These are phyloP conservation scores for Eimeria sp. DNA, from an alignment of 169 alveolate species.

Conservation along the genomic window DNA sequence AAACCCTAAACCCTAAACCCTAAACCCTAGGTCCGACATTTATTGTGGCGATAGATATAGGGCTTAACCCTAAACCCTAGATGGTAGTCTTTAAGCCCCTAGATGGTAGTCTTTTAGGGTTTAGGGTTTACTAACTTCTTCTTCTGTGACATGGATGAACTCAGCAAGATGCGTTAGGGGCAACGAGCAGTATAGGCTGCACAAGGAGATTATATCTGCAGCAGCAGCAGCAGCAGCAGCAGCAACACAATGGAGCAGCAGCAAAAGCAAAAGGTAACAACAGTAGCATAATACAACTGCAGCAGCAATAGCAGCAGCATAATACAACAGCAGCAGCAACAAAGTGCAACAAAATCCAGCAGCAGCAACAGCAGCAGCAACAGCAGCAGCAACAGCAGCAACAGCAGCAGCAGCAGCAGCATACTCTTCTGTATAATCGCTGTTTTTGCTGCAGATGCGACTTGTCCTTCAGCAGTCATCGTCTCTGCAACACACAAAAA, in stretches of 20 bases:
- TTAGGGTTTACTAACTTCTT: conserved; percentile 3
- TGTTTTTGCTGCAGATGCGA: not conserved
- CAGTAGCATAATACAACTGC: no score
- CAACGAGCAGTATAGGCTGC: conserved; percentile 16
- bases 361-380: not conserved
- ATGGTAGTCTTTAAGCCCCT: no score
- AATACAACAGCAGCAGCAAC: no score
- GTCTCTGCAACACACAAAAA: not conserved
- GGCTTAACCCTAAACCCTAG: no score
- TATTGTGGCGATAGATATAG: not conserved
- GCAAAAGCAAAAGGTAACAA: not conserved
- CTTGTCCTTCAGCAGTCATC: conserved; percentile 10
- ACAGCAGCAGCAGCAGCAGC: not conserved
- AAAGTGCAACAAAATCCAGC: not conserved
- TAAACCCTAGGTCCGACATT: not conserved
- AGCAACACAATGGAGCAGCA: not conserved
- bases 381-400: not conserved
- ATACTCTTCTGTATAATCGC: not conserved
- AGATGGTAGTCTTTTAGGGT: no score
- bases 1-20: conserved; percentile 30
- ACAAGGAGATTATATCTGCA: conserved; percentile 3
- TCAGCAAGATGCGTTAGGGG: not conserved
- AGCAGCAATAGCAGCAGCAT: no score
- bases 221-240: conserved; percentile 50
- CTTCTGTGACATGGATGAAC: not conserved